A percentile compares a stretch with the other conserved stretches of the same genome.
phyloP scores from a whole-genome alignment of 441 rosid species.

The Theobroma grandiflorum region DNA sequence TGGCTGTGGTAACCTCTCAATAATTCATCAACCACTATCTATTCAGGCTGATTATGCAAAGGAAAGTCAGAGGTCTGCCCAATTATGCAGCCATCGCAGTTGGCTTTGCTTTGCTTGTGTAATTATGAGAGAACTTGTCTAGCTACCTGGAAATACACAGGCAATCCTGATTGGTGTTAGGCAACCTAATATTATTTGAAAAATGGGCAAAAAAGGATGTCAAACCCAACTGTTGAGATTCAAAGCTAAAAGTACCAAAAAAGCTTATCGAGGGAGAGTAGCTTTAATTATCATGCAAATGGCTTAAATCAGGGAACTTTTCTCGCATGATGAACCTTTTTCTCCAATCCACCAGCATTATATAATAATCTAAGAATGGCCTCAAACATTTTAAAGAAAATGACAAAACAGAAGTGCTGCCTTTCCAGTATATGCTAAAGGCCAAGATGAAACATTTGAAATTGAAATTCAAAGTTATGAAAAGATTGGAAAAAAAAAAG shows the following conservation, averaged over 20 bases:
- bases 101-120: neutral
- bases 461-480: no score
- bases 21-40: neutral
- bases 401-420: neutral
- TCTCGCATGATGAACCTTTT: neutral
- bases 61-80: neutral
- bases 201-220: neutral
- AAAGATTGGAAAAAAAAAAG: neutral
- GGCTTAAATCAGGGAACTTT: neutral
- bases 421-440: neutral
- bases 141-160: neutral
- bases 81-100: neutral
- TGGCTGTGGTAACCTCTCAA: neutral
- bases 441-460: neutral
- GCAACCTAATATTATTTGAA: neutral
- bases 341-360: neutral
- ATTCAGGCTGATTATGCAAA: neutral
- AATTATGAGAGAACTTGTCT: neutral
- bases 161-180: neutral
- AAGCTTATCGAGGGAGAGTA: neutral
- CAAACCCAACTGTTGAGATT: neutral
- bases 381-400: neutral
- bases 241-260: neutral
- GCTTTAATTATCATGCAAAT: conserved; percentile 1
- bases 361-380: neutral